phyloP scores from a whole-genome alignment of 2,329 filamentous ascomycete species.

The Xylariaceae sp. region DNA sequence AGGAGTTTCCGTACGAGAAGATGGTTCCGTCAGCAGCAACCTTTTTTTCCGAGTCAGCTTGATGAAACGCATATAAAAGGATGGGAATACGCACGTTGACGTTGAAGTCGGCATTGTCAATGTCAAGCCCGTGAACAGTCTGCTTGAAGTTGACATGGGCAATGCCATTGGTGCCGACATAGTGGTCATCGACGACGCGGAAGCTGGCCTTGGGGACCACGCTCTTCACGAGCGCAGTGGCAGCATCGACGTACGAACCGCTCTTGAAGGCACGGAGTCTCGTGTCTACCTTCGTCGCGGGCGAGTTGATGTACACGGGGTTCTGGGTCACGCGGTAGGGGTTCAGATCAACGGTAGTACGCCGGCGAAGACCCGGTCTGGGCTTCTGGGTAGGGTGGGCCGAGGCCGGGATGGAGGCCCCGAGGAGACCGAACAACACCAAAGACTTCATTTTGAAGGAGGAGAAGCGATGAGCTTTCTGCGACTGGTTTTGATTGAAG shows the following conservation, averaged over 20 bases:
- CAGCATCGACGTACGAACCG: conserved; percentile 39
- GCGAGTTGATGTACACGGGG: conserved; percentile 31
- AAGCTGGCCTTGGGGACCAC: conserved; percentile 38
- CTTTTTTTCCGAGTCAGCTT: conserved; percentile 28
- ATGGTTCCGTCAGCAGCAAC: conserved; percentile 48
- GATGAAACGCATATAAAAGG: background rate
- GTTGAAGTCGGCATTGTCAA: conserved; percentile 57
- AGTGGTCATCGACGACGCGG: conserved; percentile 48
- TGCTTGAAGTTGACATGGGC: conserved; percentile 56
- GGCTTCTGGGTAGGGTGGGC: conserved; percentile 27
- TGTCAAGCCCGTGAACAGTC: conserved; percentile 51
- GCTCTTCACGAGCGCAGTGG: conserved; percentile 40
- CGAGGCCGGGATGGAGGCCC: conserved; percentile 29
- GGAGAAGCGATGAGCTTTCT: conserved; percentile 13
- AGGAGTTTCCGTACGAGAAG: conserved; percentile 52
- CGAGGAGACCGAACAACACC: conserved; percentile 32
- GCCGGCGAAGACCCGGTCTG: conserved; percentile 29
- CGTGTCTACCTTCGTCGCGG: conserved; percentile 22
- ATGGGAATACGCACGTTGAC: conserved; percentile 47
- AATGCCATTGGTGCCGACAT: conserved; percentile 50
- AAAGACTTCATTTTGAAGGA: conserved; percentile 30
- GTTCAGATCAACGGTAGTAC: conserved; percentile 32
- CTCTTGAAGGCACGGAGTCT: conserved; percentile 29
- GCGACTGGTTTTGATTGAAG: conserved; percentile 5
- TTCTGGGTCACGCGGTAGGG: conserved; percentile 30